Conservation (phyloP, 2,329 filamentous ascomycete genomes). For the Fusarium xylarioides region DNA sequence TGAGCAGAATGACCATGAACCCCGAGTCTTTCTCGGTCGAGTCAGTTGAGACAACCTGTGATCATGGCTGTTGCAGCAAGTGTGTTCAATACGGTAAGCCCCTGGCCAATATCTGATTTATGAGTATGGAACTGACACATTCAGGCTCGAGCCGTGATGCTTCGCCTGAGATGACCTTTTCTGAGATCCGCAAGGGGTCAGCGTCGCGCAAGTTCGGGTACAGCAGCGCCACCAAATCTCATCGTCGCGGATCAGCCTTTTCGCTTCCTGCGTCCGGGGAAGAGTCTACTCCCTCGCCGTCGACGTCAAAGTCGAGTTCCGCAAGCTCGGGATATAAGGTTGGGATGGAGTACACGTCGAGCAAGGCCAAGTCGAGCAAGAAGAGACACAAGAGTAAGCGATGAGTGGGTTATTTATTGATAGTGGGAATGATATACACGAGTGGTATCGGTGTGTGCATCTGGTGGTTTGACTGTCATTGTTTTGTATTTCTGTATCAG, state of each 20-base stretch:
- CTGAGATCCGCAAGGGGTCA: conserved; percentile 51
- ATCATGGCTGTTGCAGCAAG: conserved; percentile 62
- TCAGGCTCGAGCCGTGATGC: conserved; percentile 46
- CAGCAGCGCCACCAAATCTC: conserved; percentile 42
- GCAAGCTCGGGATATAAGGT: conserved; percentile 40
- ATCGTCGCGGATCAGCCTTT: conserved; percentile 44
- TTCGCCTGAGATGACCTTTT: conserved; percentile 50
- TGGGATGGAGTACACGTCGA: conserved; percentile 44
- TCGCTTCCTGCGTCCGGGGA: conserved; percentile 31
- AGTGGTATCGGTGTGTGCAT: not conserved
- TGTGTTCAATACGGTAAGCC: conserved; percentile 55
- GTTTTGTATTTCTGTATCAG: not conserved
- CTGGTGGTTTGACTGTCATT: not conserved
- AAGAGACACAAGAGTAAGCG: conserved; percentile 42
- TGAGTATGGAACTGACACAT: not conserved
- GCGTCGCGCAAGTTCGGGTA: conserved; percentile 50
- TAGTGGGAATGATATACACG: not conserved
- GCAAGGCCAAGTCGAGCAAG: conserved; percentile 42
- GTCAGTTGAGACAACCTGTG: conserved; percentile 54
- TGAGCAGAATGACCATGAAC: conserved; percentile 45
- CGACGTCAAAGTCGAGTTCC: conserved; percentile 38
- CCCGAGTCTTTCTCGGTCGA: conserved; percentile 47
- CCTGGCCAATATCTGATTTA: not conserved
- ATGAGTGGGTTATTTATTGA: not conserved
- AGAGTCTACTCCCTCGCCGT: conserved; percentile 27